Evolutionary conservation across 371 early-diverging fungal species (phyloP), one percentile per base, ranked within the genome.

Genomic region (Mortierella sp.): DNA sequence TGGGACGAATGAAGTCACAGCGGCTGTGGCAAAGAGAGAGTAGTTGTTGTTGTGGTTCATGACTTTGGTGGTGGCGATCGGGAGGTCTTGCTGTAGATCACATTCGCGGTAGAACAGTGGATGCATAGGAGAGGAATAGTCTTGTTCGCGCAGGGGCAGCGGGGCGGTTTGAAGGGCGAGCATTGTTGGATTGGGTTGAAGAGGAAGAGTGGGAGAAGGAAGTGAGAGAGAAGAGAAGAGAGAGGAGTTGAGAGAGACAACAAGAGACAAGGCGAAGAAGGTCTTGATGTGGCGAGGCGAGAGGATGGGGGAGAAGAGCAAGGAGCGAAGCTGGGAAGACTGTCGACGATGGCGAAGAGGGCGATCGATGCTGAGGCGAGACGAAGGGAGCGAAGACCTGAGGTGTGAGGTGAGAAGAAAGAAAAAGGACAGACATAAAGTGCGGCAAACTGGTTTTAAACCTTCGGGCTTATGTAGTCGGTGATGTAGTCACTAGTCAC

Each of bases 121-220:
- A 37, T 58, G 71, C 60, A 67, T 67, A 21, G 60, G 43, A 25
- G n/a, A n/a, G n/a, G n/a, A n/a, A n/a, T 71, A 64, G 37, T 59
- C 63, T 65, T 71, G 64, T 47, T 71, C 71, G 28, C 54, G 57
- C 71, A 71, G 29, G 71, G 64, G 71, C 24, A 71, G 59, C 16
- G 71, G 71, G 48, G 71, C 41, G n/a, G 67, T 67, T 40, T 73
- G 73, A 40, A 73, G 61, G 29, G 73, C 73, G 48, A 73, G 67
- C 73, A 73, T 73, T 24, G 29, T 37, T 16, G 49, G 34, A 10
- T 0, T 41, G n/a, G 39, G 19, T 9, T 44, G 5, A 13, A 44
- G 17, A 21, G 31, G 34, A 22, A 31, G 54, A 45, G 28, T 9
- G 31, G 46, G n/a, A 22, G 41, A 43, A 13, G 28, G 19, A 25